These are phyloP conservation scores for Tubosaeta sp. DNA, from an alignment of 768 basidiomycete genomes.

Conservation along the genomic window DNA sequence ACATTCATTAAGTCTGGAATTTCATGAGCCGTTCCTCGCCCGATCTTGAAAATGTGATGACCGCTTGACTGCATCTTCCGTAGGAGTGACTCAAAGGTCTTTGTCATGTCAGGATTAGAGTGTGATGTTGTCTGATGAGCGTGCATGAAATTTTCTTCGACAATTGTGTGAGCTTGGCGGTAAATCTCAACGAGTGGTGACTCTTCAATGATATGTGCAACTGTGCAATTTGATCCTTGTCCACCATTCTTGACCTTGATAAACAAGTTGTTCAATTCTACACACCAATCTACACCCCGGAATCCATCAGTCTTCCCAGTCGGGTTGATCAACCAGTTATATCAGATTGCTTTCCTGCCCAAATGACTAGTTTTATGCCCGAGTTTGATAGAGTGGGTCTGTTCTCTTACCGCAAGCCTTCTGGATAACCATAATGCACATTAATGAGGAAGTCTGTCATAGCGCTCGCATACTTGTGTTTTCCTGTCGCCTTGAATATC, in stretches of 20 bases:
- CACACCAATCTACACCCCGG: conserved; percentile 36
- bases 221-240: background rate
- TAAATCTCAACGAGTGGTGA: conserved; percentile 3
- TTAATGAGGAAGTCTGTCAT: conserved; percentile 21
- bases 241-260: conserved; percentile 24
- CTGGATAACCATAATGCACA: background rate
- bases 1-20: background rate
- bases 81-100: background rate
- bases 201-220: background rate
- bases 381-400: too few relatives aligned
- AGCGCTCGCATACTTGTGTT: conserved; percentile 34
- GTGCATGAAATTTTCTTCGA: background rate
- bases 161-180: background rate
- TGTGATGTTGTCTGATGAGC: background rate
- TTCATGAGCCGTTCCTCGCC: background rate
- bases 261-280: conserved; percentile 42
- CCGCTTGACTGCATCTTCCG: background rate
- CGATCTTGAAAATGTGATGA: background rate
- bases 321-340: conserved; percentile 30
- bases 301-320: conserved; percentile 31
- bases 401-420: background rate
- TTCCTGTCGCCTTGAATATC: conserved; percentile 29
- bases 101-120: background rate
- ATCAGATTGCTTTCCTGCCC: background rate
- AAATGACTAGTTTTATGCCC: too few relatives aligned